Base-by-base conservation (phyloP, 768 basidiomycete genomes). In the Coprinopsis sp. region DNA sequence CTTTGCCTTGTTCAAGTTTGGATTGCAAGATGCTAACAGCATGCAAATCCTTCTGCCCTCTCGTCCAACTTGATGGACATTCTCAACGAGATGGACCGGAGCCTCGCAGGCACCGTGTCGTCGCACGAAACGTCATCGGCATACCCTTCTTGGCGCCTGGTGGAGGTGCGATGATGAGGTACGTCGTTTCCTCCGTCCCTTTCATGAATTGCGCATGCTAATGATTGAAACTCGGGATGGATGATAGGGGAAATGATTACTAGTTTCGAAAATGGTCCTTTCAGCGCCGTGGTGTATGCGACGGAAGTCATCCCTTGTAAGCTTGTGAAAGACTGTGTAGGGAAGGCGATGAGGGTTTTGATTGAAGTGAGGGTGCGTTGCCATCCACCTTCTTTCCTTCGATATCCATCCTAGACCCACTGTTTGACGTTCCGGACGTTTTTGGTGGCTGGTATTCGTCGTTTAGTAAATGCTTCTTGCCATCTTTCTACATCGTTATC, bases 41-140 rank as follows among this genome's bases (percentile, higher is more conserved):
- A 1, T 98, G 96, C 77, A 97, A 95, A 8, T 92, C 98, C 67
- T 81, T 99, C 37, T 86, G 98, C 12, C 91, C 94, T 33, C 94
- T 95, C 1, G 95, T 96, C n/a, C n/a, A n/a, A n/a, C 0, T 95
- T 92, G 2, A 99, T 98, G 66, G 96, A 98, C 59, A 92, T 98
- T 57, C 74, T 99, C 39, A 96, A 97, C 65, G 96, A 98, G 70
- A 91, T 98, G 55, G 96, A 98, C 65, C 82, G 95, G 41, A 99
- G 98, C 67, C 78, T 98, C 24, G 91, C 92, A 2, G 96, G 98
- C 57, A 95, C 95, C 27, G 97, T 99, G 87, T 82, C 86, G 94
- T 98, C 46, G 95, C 95, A 2, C 84, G 95, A 21, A 99, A 98
- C 59, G 94, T 92, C 34, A 84, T 96, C 51, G 97, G 98, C 70